These are phyloP conservation scores for Solanum dulcamara DNA, from an alignment of 257 asterid species.

Conservation along the genomic window DNA sequence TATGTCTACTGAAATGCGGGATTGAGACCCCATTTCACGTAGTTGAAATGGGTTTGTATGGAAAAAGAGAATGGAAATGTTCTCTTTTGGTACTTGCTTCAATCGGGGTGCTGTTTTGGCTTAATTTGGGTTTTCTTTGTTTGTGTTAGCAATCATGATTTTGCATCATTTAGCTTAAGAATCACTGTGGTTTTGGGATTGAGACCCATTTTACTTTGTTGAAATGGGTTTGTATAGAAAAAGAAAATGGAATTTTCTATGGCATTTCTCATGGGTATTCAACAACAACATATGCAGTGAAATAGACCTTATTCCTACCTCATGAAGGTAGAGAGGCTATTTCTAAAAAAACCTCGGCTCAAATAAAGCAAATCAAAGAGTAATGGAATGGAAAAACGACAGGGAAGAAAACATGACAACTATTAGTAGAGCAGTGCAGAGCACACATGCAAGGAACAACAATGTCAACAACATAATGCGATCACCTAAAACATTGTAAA, in stretches of 20 bases:
- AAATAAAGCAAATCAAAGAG: neutral
- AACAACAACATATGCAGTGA: neutral
- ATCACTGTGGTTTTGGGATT: neutral
- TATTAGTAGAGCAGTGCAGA: neutral
- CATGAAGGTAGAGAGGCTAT: neutral
- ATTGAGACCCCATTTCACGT: neutral
- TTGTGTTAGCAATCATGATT: neutral
- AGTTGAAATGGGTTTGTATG: neutral
- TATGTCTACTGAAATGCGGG: neutral
- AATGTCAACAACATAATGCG: neutral
- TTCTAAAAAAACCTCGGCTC: neutral
- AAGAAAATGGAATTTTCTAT: neutral
- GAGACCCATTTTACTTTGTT: neutral
- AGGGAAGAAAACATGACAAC: neutral
- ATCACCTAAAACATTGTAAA: neutral
- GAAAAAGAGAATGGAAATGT: neutral
- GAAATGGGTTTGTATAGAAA: neutral
- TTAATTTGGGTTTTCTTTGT: neutral
- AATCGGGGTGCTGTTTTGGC: neutral
- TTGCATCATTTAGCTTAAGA: neutral
- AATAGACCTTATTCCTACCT: neutral
- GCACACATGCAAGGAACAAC: neutral
- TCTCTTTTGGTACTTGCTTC: neutral
- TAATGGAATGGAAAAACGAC: neutral
- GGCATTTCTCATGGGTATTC: neutral